Evolutionary conservation across 208 protist species (phyloP), one percentile per base, ranked within the genome.

Genomic region (Vickermania ingenoplastis): DNA sequence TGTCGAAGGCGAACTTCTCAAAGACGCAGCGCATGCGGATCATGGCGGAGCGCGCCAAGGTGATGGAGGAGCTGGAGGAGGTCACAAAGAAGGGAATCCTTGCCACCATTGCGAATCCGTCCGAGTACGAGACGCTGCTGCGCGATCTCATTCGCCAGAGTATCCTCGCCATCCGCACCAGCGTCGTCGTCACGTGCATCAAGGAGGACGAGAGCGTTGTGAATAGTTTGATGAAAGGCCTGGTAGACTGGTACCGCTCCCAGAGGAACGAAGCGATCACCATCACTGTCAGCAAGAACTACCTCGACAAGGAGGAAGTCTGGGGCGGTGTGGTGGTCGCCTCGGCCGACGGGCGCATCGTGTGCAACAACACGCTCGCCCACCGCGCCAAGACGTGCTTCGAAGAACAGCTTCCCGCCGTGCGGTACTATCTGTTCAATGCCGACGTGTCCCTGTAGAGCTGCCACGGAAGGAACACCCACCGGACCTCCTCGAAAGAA

Each of bases 371-470:
- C 70, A 92, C 90, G 31, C 74, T 94, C 23, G 78, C 80, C 23
- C 84, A 92, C 75, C 78, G 90, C 57, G 78, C 87, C 54, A 77
- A 80, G 59, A 90, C 78, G 24, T 90, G 84, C 71, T 86, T 96
- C 56, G 73, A 79, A 7, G 86, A 96, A 69, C 84, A 92, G 59
- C 85, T 92, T n/a, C 89, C 89, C 23, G 83, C 81, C n/a, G 73
- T 95, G 21, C 85, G 89, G 55, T 91, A 84, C 65, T 76, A 89
- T 59, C 76, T 94, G 58, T 94, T 94, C 57, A 89, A 91, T 64
- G 62, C 83, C 0, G 77, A 89, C 36, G 76, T 74, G 2, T 50
- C 67, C n/a, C 14, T 31, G 36, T 45, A 45, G n/a, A n/a, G n/a
- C n/a, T n/a, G n/a, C n/a, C n/a, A n/a, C n/a, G n/a, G n/a, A n/a